These are phyloP conservation scores for Kuraishia cidri DNA, from an alignment of 805 yeast species.

Conservation along the genomic window DNA sequence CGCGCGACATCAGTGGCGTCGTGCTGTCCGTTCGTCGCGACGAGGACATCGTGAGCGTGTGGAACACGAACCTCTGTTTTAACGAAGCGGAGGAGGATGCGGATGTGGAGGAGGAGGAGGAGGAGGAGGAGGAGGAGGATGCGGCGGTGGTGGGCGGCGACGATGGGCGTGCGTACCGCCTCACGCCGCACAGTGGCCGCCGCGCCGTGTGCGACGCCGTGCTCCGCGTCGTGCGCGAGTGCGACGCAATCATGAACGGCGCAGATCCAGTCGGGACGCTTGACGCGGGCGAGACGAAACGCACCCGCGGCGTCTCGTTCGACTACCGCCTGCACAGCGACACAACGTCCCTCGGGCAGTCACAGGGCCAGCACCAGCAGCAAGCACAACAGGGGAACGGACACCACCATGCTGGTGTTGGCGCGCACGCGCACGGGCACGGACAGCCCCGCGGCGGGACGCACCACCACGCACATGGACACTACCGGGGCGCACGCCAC, in stretches of 20 bases:
- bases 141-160: constrained; percentile 5
- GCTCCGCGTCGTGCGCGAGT: constrained; percentile 35
- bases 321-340: constrained; percentile 3
- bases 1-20: constrained; percentile 48
- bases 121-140: constrained; percentile 13
- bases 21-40: constrained; percentile 51
- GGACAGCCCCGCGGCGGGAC: neutral
- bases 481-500: neutral
- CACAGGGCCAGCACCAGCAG: neutral
- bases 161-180: neutral
- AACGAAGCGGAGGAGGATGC: constrained; percentile 14
- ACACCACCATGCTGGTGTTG: neutral
- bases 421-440: neutral
- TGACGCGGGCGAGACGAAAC: neutral
- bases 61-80: constrained; percentile 46
- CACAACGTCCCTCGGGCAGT: neutral
- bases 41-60: constrained; percentile 49
- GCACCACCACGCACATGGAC: neutral
- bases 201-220: constrained; percentile 31
- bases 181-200: neutral
- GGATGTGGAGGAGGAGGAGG: constrained; percentile 10
- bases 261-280: constrained; percentile 11
- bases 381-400: too few species aligned
- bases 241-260: constrained; percentile 31
- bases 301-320: neutral